Evolutionary conservation across 1,284 basidiomycete species (phyloP), one percentile per base, ranked within the genome.

Genomic region (Trametes pubescens): DNA sequence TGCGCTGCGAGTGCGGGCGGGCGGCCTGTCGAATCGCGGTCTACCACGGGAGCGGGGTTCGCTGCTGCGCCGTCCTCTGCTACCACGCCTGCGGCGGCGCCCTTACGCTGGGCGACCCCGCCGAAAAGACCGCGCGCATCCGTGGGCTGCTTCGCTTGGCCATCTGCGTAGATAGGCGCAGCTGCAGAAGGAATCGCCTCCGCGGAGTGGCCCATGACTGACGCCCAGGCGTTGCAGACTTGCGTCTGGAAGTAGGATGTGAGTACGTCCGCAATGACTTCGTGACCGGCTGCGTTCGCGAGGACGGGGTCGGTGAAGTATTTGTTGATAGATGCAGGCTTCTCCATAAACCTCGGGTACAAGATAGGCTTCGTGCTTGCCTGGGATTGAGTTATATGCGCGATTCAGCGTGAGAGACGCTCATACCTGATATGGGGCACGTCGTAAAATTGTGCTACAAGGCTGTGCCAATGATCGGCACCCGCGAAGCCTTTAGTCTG

Each of bases 371-470:
- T 96, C 65, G 88, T 86, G 76, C 90, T 94, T 65, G 44, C 37
- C 51, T 6, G 34, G 18, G n/a, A 8, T 44, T 56, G 26, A 59
- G 21, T 22, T 21, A 21, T 34, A 34, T 61, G 62, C 29, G 43
- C 38, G 35, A 14, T n/a, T 21, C 26, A 24, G 49, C 38, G 13
- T 0, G 29, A 47, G 16, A 51, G 11, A n/a, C 13, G 29, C n/a
- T 69, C 80, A 52, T 37, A 87, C 88, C 85, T 87, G 72, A 98
- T 81, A 75, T 98, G 93, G 0, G 96, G 95, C 34, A 98, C 86
- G 74, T 98, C 96, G 80, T 98, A 98, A 79, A 95, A 98, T 74
- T 96, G 94, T 0, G 96, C 93, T 4, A 98, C 94, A 57, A 92
- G 81, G 68, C 85, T 90, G 76, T 98, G 96, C 81, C 88, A 88